Conservation (phyloP, 108 stramenopile species). For the Fragilaria radians region DNA sequence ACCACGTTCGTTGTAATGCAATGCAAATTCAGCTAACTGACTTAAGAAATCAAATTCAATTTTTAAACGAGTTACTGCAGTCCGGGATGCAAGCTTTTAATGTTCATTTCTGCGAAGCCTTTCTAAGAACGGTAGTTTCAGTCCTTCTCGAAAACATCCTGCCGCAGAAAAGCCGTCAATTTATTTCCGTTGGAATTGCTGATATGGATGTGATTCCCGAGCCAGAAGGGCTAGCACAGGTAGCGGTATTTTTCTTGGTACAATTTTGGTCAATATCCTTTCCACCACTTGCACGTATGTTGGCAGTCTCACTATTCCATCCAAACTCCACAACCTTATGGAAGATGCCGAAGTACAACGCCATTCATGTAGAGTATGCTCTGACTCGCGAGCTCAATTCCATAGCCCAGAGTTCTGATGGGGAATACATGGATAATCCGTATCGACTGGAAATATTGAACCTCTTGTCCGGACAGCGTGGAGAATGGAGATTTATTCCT, state of each 20-base stretch:
- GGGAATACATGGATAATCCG: slow-evolving; percentile 14
- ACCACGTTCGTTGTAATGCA: slow-evolving; percentile 39
- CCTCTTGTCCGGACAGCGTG: slow-evolving; percentile 19
- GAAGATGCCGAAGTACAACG: background rate
- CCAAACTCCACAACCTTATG: slow-evolving; percentile 35
- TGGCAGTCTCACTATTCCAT: slow-evolving; percentile 54
- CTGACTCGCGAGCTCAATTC: slow-evolving; percentile 39
- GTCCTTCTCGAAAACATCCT: slow-evolving; percentile 48
- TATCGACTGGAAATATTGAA: slow-evolving; percentile 35
- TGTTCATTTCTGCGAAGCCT: slow-evolving; percentile 61
- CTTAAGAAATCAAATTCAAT: slow-evolving; percentile 56
- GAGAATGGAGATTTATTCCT: slow-evolving; percentile 38
- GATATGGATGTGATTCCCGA: slow-evolving; percentile 43
- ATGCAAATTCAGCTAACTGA: slow-evolving; percentile 40
- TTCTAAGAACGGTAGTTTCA: slow-evolving; percentile 46
- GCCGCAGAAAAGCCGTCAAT: slow-evolving; percentile 14
- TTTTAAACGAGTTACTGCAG: slow-evolving; percentile 70
- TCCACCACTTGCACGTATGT: slow-evolving; percentile 46
- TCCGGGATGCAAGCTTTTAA: slow-evolving; percentile 64
- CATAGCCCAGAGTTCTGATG: slow-evolving; percentile 18
- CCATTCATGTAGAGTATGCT: slow-evolving; percentile 17
- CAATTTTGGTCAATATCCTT: slow-evolving; percentile 45
- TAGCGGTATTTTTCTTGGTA: slow-evolving; percentile 31
- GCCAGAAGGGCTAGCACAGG: slow-evolving; percentile 37
- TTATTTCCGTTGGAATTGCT: slow-evolving; percentile 22